A percentile compares a stretch with the other conserved stretches of the same genome.
These are phyloP conservation scores for Vigna trinervia DNA, from an alignment of 306 rosid species.

Conservation along the genomic window DNA sequence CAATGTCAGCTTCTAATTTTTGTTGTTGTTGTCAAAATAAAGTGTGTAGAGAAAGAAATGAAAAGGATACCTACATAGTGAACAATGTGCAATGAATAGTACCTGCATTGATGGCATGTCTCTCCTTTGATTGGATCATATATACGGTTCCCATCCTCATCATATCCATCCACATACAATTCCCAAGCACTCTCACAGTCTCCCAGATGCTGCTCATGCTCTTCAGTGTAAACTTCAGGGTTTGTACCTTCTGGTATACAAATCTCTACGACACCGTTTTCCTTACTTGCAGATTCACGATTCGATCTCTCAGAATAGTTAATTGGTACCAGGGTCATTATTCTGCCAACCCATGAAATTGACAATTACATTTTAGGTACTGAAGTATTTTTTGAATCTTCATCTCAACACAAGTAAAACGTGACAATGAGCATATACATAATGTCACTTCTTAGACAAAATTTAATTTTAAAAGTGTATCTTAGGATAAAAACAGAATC, in stretches of 20 bases:
- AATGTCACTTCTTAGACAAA: not conserved
- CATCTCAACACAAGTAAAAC: not conserved
- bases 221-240: conserved; percentile 81
- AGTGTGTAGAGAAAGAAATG: not conserved
- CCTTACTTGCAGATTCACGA: not conserved
- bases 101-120: conserved; percentile 92
- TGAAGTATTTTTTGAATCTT: not conserved
- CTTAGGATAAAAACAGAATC: not conserved
- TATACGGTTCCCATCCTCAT: conserved; percentile 65
- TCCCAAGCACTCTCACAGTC: conserved; percentile 69
- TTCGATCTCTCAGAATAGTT: conserved; percentile 45
- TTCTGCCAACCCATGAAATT: conserved; percentile 52
- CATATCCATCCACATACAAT: conserved; percentile 73
- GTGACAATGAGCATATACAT: not conserved
- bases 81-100: not conserved
- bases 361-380: not conserved
- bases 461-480: not conserved
- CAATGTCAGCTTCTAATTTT: conserved; percentile 24
- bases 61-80: not conserved
- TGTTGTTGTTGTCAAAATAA: not conserved
- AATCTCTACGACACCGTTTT: conserved; percentile 48
- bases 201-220: conserved; percentile 72
- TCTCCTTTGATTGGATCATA: conserved; percentile 68
- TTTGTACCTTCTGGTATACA: conserved; percentile 57
- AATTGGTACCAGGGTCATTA: conserved; percentile 62